These are phyloP conservation scores for Coemansia sp. DNA, from an alignment of 192 early-diverging fungal species.

Conservation along the genomic window DNA sequence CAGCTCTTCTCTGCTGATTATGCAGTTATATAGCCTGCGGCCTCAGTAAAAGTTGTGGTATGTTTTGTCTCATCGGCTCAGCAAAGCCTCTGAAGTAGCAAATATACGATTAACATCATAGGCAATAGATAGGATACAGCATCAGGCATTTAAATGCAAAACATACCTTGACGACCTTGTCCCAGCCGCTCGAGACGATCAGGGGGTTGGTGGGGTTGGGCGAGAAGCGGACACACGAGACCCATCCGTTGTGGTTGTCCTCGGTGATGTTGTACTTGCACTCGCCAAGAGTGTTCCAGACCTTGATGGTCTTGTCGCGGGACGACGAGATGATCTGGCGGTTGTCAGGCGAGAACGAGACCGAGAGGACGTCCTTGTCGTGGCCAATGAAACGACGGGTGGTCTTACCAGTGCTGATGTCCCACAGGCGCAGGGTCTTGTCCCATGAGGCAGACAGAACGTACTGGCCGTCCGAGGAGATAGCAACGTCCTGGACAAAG, in stretches of 20 bases:
- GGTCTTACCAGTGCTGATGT: slow-evolving; percentile 92
- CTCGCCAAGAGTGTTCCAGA: slow-evolving; percentile 99
- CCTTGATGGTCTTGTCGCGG: slow-evolving; percentile 98
- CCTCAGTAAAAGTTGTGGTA: slow-evolving; percentile 50
- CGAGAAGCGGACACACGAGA: slow-evolving; percentile 98
- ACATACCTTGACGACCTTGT: slow-evolving; percentile 98
- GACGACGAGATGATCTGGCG: slow-evolving; percentile 98
- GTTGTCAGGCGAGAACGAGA: slow-evolving; percentile 99
- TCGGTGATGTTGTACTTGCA: slow-evolving; percentile 99
- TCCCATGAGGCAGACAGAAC: slow-evolving; percentile 99
- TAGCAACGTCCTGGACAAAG: slow-evolving; percentile 97
- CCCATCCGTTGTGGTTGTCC: slow-evolving; percentile 98
- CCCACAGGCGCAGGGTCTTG: slow-evolving; percentile 99
- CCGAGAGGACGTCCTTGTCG: slow-evolving; percentile 96
- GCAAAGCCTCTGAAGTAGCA: slow-evolving; percentile 71
- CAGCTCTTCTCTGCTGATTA: background rate
- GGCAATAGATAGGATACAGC: slow-evolving; percentile 8
- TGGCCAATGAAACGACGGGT: slow-evolving; percentile 97
- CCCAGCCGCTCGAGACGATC: slow-evolving; percentile 98
- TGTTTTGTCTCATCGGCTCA: slow-evolving; percentile 64
- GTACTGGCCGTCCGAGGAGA: slow-evolving; percentile 99
- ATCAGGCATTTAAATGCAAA: background rate
- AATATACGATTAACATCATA: slow-evolving; percentile 61
- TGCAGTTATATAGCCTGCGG: background rate
- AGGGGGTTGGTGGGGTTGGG: slow-evolving; percentile 98